Evolutionary conservation across 2,329 filamentous ascomycete species (phyloP), one percentile per base, ranked within the genome.

Genomic region (Ciborinia camelliae): DNA sequence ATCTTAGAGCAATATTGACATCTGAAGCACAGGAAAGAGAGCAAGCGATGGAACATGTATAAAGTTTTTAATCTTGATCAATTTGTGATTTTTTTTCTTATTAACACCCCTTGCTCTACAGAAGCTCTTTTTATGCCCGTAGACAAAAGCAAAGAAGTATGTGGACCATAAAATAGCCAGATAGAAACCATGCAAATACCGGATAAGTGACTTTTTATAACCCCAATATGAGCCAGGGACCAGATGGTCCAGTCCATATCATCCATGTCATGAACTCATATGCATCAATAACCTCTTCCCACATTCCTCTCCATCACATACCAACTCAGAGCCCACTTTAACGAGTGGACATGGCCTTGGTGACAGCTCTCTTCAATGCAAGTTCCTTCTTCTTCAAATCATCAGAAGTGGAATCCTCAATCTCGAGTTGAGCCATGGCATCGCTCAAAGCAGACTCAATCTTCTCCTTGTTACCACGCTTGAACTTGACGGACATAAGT

Each of bases 321-420:
- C 50, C 4, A 66, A 48, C 55, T 59, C 30, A 26, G 37, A 7
- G n/a, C n/a, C 78, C 32, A 18, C 35, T 51, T 87, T 93, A 96
- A 81, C 91, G 89, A 77, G 91, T 93, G 71, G 91, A 88, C 91
- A 96, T 96, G 45, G 71, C 93, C 90, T 98, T 99, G 81, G 95
- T 99, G 75, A 99, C 93, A 73, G 96, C 87, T 77, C 95, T 87
- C 92, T 98, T 99, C 71, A 99, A 87, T 68, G 92, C 92, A 72
- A 99, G 85, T 86, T 99, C 95, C 89, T 97, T 96, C 92, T 98
- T 98, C 91, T 96, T 98, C 74, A 99, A 85, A 78, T 99, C 95
- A 74, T 99, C 96, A 68, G 92, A 90, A 69, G 83, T 81, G 65
- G 91, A 91, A 73, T 99, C 96, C 81, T 94, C 91, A 76, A 99